Conservation (phyloP, 2,329 filamentous ascomycete genomes). For the Cladosporium sp. region DNA sequence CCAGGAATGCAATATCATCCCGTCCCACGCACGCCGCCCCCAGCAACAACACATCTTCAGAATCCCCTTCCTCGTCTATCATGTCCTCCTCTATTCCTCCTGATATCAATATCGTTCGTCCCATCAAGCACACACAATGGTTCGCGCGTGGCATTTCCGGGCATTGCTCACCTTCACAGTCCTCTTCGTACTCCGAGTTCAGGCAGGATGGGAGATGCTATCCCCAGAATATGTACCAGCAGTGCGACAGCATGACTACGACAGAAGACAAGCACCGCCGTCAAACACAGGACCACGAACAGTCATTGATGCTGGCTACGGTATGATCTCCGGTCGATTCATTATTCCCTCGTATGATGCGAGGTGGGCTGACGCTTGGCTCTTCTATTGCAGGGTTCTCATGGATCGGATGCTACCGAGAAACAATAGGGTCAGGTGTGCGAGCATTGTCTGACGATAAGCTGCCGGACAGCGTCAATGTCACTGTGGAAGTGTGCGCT, state of each 20-base stretch:
- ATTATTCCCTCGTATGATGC: not conserved
- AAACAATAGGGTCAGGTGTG: not conserved
- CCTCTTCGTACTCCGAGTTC: not conserved
- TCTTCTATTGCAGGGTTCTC: not conserved
- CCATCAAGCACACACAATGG: no score
- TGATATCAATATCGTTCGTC: no score
- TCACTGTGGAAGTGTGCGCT: constrained; percentile 1
- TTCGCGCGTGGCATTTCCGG: not conserved
- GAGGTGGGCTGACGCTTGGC: not conserved
- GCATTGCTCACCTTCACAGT: not conserved
- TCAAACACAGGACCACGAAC: not conserved
- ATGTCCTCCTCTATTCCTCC: no score
- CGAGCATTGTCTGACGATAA: not conserved
- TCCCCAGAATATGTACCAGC: not conserved
- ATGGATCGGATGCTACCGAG: constrained; percentile 7
- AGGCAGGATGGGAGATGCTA: constrained; percentile 11
- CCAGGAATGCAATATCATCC: constrained; percentile 4
- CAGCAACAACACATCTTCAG: constrained; percentile 1
- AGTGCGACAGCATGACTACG: not conserved
- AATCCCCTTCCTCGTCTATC: not conserved
- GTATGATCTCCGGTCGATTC: not conserved
- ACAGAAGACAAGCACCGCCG: not conserved
- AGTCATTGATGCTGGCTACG: constrained; percentile 1
- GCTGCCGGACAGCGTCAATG: not conserved
- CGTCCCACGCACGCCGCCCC: not conserved